These are phyloP conservation scores for Fusarium sp. DNA, from an alignment of 2,329 filamentous ascomycete species.

Conservation along the genomic window DNA sequence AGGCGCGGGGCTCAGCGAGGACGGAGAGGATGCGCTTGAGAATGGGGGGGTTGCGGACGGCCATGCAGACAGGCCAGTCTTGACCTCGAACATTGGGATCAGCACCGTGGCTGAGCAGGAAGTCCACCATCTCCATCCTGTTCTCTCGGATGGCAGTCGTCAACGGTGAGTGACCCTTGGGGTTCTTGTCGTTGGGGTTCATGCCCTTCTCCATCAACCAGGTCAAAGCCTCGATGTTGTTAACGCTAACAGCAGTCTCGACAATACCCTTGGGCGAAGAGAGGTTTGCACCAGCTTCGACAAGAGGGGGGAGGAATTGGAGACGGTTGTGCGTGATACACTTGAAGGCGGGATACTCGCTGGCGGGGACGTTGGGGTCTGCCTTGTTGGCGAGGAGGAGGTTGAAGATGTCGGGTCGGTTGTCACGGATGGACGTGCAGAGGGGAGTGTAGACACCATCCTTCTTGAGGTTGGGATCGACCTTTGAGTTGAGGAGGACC, in stretches of 20 bases:
- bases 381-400: conserved; percentile 70
- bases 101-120: conserved; percentile 69
- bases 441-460: conserved; percentile 77
- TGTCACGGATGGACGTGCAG: conserved; percentile 76
- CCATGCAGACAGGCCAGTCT: conserved; percentile 80
- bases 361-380: conserved; percentile 72
- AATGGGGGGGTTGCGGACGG: conserved; percentile 71
- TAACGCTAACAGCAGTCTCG: conserved; percentile 72
- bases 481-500: conserved; percentile 68
- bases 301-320: conserved; percentile 70
- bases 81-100: conserved; percentile 73
- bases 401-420: conserved; percentile 71
- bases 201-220: conserved; percentile 73
- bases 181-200: conserved; percentile 70
- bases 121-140: conserved; percentile 69
- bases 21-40: conserved; percentile 70
- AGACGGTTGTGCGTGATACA: conserved; percentile 75
- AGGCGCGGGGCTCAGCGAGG: conserved; percentile 69
- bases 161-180: conserved; percentile 71
- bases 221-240: conserved; percentile 71
- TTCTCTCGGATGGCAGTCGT: conserved; percentile 75
- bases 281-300: conserved; percentile 72
- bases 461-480: conserved; percentile 72
- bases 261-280: conserved; percentile 73
- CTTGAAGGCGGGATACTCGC: conserved; percentile 76